Evolutionary conservation across 2,329 filamentous ascomycete species (phyloP).

Genomic region (Tolypocladium paradoxum): DNA sequence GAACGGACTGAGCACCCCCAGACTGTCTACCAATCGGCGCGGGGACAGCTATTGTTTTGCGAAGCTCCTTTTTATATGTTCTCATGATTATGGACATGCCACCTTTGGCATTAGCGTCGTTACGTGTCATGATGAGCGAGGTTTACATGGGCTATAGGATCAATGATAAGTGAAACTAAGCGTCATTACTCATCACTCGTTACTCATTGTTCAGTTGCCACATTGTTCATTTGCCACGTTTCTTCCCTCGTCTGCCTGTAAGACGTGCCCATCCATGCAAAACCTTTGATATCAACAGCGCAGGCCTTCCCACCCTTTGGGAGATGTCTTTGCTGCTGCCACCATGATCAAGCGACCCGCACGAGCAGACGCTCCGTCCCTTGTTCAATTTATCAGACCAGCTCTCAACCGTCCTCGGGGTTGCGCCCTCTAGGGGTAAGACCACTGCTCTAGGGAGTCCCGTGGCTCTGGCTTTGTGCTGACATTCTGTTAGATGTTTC

Average conservation of each 20-base stretch:
- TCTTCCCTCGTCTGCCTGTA: neutral
- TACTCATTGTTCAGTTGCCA: no score
- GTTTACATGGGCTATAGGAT: neutral
- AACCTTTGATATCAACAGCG: neutral
- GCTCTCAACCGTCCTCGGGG: neutral
- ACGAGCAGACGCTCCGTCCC: neutral
- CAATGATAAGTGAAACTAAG: neutral
- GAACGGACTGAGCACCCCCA: constrained; percentile 15
- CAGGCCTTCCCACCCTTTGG: neutral
- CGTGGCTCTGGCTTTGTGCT: neutral
- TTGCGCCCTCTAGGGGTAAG: neutral
- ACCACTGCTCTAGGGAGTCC: neutral
- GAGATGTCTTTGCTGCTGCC: neutral
- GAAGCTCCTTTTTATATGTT: neutral
- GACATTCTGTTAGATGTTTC: neutral
- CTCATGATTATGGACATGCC: neutral
- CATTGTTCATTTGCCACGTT: neutral
- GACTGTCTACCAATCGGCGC: neutral
- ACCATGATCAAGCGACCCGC: neutral
- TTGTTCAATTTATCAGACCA: neutral
- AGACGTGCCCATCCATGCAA: no score
- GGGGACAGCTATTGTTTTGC: neutral
- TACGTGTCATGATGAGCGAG: neutral
- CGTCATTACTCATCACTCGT: neutral
- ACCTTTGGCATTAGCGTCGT: neutral